These are phyloP conservation scores for Geosmithia putterillii DNA, from an alignment of 2,329 filamentous ascomycete species.

Conservation along the genomic window DNA sequence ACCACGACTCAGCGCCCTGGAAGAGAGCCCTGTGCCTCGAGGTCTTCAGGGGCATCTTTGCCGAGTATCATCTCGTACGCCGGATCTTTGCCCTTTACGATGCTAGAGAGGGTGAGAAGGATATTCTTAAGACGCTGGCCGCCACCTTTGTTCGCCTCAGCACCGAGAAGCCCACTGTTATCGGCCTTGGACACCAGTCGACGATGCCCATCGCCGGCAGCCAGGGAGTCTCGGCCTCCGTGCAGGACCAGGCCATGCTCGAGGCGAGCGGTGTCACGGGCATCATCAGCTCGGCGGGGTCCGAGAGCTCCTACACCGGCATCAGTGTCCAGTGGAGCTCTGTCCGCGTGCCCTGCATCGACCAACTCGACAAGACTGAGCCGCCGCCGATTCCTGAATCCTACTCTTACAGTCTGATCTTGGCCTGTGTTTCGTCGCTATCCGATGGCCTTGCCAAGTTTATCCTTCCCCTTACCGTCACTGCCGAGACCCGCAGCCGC, in stretches of 20 bases:
- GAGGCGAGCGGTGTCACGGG: constrained; percentile 82
- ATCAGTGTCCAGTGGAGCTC: constrained; percentile 90
- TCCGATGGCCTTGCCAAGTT: constrained; percentile 91
- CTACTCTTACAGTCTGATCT: constrained; percentile 80
- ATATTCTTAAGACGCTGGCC: constrained; percentile 70
- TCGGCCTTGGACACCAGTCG: constrained; percentile 81
- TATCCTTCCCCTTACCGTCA: constrained; percentile 79
- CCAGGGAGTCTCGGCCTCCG: constrained; percentile 22
- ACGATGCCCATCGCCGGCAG: constrained; percentile 55
- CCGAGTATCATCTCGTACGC: constrained; percentile 65
- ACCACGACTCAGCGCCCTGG: constrained; percentile 76
- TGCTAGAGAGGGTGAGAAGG: constrained; percentile 54
- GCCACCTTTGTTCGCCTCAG: constrained; percentile 85
- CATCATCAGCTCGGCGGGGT: constrained; percentile 63
- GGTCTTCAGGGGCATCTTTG: constrained; percentile 74
- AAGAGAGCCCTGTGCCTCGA: constrained; percentile 87
- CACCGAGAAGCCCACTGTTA: constrained; percentile 78
- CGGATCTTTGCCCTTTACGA: constrained; percentile 77
- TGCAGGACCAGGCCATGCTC: constrained; percentile 70
- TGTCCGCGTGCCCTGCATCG: constrained; percentile 76
- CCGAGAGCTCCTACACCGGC: constrained; percentile 56
- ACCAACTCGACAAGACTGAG: constrained; percentile 87
- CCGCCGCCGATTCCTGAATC: constrained; percentile 77
- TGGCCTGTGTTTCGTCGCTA: constrained; percentile 80
- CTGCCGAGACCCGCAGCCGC: constrained; percentile 49